phyloP scores from a whole-genome alignment of 2,329 filamentous ascomycete genomes.

The Byssothecium circinans region DNA sequence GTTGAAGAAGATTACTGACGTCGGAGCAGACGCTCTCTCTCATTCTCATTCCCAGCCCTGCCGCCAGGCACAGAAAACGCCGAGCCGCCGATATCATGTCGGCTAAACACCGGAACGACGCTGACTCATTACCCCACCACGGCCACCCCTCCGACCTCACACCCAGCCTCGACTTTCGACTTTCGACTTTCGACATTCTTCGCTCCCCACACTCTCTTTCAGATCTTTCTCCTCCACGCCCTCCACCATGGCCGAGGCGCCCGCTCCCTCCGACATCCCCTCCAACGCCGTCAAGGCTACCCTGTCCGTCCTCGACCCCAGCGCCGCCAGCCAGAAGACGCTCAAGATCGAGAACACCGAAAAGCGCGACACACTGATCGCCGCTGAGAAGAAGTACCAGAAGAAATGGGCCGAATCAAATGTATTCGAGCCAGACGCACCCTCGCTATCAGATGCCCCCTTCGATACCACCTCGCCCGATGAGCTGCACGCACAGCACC shows the following conservation, averaged over 20 bases:
- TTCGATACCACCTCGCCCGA: constrained; percentile 71
- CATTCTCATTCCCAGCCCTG: neutral
- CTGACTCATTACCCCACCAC: neutral
- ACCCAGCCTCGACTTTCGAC: too few species aligned
- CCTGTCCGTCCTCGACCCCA: constrained; percentile 58
- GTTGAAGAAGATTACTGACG: too few species aligned
- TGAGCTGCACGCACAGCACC: constrained; percentile 76
- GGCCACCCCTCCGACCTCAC: too few species aligned
- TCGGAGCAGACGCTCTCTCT: constrained; percentile 18
- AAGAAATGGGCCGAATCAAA: constrained; percentile 74
- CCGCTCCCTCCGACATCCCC: constrained; percentile 28
- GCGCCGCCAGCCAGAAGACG: constrained; percentile 60
- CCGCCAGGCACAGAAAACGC: too few species aligned
- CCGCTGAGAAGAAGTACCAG: constrained; percentile 91
- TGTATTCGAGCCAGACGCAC: constrained; percentile 85
- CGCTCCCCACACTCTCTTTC: too few species aligned
- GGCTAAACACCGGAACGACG: too few species aligned
- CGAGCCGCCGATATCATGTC: too few species aligned
- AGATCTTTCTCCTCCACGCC: neutral
- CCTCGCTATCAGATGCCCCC: constrained; percentile 74
- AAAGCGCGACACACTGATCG: constrained; percentile 80
- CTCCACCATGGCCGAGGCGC: constrained; percentile 33
- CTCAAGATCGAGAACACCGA: constrained; percentile 75
- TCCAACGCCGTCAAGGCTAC: constrained; percentile 54
- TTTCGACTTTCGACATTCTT: too few species aligned